Evolutionary conservation across 2,329 filamentous ascomycete species (phyloP).

Genomic region (Coniochaeta hoffmannii): DNA sequence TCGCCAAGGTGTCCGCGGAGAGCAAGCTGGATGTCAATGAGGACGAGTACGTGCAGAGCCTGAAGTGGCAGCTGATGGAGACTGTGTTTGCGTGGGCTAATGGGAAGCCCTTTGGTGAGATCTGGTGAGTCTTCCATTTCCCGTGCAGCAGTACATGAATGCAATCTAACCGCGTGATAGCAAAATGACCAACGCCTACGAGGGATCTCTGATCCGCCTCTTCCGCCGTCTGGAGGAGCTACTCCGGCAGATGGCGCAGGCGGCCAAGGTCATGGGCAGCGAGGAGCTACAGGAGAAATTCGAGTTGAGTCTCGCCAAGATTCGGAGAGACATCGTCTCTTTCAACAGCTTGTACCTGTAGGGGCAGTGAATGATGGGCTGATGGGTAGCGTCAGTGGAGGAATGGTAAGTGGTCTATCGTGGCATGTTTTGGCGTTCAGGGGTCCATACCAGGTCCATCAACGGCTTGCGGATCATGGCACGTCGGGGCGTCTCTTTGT

Average conservation of each 20-base stretch:
- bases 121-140: slow-evolving; percentile 63
- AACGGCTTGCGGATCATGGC: not conserved
- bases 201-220: slow-evolving; percentile 90
- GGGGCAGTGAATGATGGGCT: not conserved
- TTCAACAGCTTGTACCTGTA: slow-evolving; percentile 21
- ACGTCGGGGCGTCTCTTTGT: not conserved
- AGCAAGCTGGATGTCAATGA: slow-evolving; percentile 92
- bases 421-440: slow-evolving; percentile 1
- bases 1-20: slow-evolving; percentile 91
- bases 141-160: not conserved
- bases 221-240: slow-evolving; percentile 95
- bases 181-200: slow-evolving; percentile 99
- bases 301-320: slow-evolving; percentile 74
- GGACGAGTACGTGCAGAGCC: slow-evolving; percentile 80
- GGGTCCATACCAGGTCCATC: not conserved
- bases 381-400: not conserved
- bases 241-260: slow-evolving; percentile 89
- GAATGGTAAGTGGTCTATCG: not conserved
- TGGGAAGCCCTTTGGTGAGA: slow-evolving; percentile 82
- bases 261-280: slow-evolving; percentile 95
- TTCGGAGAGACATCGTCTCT: slow-evolving; percentile 80
- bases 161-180: slow-evolving; percentile 26
- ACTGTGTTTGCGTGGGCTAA: slow-evolving; percentile 90
- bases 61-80: slow-evolving; percentile 97
- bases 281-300: slow-evolving; percentile 92